These are phyloP conservation scores for Fomitopsis betulina DNA, from an alignment of 1,284 basidiomycete species.

Conservation along the genomic window DNA sequence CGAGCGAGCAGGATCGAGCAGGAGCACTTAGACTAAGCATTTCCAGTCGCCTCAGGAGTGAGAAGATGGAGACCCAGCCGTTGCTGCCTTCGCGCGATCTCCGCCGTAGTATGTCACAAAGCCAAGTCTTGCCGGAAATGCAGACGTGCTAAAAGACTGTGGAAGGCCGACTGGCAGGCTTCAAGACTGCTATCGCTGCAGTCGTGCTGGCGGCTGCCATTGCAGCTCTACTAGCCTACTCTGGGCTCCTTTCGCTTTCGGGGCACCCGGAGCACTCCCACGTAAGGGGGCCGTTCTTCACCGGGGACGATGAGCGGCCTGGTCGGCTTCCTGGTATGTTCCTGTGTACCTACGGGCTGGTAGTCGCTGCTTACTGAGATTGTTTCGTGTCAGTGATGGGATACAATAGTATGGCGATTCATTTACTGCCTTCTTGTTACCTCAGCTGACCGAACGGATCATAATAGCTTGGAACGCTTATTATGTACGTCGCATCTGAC, in stretches of 20 bases:
- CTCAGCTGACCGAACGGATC: background rate
- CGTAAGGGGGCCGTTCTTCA: background rate
- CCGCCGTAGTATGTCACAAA: background rate
- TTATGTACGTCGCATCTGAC: constrained; percentile 1
- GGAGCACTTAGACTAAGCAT: background rate
- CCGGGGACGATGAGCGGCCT: background rate
- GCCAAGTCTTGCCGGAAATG: background rate
- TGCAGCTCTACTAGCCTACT: background rate
- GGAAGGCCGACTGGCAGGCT: background rate
- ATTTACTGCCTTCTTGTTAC: background rate
- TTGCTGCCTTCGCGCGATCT: background rate
- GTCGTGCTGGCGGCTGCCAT: background rate
- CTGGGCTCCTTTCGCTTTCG: background rate
- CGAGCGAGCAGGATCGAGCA: background rate
- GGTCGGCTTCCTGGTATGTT: background rate
- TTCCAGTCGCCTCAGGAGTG: background rate
- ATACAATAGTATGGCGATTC: constrained; percentile 6
- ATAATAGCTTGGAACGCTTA: constrained; percentile 10
- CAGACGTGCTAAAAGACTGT: background rate
- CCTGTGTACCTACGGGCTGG: background rate
- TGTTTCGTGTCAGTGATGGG: constrained; percentile 2
- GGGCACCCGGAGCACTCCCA: background rate
- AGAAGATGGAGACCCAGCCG: background rate
- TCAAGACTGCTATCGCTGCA: background rate
- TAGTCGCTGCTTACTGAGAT: background rate